Conservation (phyloP, 352 stramenopile species). For the Blastocystis sp. region DNA sequence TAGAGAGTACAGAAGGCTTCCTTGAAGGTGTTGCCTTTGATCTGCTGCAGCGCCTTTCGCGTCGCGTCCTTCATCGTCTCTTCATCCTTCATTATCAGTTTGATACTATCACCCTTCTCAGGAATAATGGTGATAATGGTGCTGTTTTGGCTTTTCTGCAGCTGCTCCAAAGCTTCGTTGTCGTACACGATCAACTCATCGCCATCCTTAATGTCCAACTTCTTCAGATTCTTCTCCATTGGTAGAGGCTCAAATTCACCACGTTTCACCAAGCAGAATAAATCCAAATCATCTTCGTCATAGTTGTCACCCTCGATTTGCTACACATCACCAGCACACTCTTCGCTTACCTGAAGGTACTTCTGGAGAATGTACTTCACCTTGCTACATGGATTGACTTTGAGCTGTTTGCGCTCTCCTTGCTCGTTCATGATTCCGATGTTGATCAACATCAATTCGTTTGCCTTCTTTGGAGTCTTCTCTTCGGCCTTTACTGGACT, state of each 20-base stretch:
- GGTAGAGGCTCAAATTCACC: neutral
- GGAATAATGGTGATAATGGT: neutral
- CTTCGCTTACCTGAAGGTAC: neutral
- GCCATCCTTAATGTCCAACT: neutral
- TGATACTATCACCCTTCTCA: neutral
- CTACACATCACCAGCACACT: neutral
- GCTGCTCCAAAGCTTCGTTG: neutral
- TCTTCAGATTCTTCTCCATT: neutral
- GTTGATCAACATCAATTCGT: too few relatives aligned
- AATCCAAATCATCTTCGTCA: neutral
- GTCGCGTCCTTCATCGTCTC: neutral
- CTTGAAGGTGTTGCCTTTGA: neutral
- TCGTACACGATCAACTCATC: neutral
- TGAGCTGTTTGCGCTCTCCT: too few relatives aligned
- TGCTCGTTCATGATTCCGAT: too few relatives aligned
- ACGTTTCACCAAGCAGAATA: neutral
- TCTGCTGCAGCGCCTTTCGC: neutral
- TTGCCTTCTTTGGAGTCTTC: too few relatives aligned
- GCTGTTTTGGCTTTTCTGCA: neutral
- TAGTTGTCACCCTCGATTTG: neutral
- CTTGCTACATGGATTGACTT: too few relatives aligned
- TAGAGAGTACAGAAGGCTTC: neutral
- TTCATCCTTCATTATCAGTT: neutral
- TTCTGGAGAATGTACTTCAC: neutral
- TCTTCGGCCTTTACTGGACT: too few relatives aligned